These are phyloP conservation scores for Actinomortierella ambigua DNA, from an alignment of 371 early-diverging fungal genomes.

Conservation along the genomic window DNA sequence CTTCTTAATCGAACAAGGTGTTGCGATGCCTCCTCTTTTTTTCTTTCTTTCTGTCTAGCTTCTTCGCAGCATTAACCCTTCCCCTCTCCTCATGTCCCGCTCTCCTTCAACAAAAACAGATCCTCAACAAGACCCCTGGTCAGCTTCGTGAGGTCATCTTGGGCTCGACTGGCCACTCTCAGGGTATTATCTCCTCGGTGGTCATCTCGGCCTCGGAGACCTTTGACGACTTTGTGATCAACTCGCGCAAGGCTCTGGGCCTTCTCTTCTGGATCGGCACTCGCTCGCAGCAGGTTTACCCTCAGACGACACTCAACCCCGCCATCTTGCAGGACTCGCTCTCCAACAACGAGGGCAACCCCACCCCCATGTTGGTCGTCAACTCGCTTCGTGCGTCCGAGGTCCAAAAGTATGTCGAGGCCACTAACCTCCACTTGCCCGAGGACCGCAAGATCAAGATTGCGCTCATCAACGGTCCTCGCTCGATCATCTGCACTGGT, in stretches of 20 bases:
- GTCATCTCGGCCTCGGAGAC: slow-evolving; percentile 86
- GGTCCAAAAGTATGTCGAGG: slow-evolving; percentile 79
- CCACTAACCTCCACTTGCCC: slow-evolving; percentile 86
- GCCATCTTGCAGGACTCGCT: slow-evolving; percentile 87
- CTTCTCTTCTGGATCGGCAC: slow-evolving; percentile 92
- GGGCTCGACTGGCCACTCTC: slow-evolving; percentile 94
- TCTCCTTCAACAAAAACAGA: slow-evolving; percentile 35
- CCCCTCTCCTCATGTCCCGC: too few relatives aligned
- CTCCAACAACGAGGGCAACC: slow-evolving; percentile 88
- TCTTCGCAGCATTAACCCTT: too few relatives aligned
- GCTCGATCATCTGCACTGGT: slow-evolving; percentile 84
- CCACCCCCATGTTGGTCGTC: slow-evolving; percentile 93
- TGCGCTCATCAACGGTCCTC: slow-evolving; percentile 89
- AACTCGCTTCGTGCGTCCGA: slow-evolving; percentile 77
- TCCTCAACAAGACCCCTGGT: slow-evolving; percentile 54
- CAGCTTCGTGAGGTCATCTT: slow-evolving; percentile 55
- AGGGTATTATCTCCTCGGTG: slow-evolving; percentile 92
- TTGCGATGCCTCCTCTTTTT: not conserved
- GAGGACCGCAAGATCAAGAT: slow-evolving; percentile 80
- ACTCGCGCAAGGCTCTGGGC: slow-evolving; percentile 87
- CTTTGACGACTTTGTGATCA: slow-evolving; percentile 78
- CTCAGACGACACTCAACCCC: slow-evolving; percentile 89
- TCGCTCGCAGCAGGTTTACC: slow-evolving; percentile 87
- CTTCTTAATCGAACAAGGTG: slow-evolving; percentile 1
- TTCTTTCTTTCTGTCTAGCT: too few relatives aligned